Evolutionary conservation across 352 stramenopile genomes (phyloP).

Genomic region (Phytophthora litchii): DNA sequence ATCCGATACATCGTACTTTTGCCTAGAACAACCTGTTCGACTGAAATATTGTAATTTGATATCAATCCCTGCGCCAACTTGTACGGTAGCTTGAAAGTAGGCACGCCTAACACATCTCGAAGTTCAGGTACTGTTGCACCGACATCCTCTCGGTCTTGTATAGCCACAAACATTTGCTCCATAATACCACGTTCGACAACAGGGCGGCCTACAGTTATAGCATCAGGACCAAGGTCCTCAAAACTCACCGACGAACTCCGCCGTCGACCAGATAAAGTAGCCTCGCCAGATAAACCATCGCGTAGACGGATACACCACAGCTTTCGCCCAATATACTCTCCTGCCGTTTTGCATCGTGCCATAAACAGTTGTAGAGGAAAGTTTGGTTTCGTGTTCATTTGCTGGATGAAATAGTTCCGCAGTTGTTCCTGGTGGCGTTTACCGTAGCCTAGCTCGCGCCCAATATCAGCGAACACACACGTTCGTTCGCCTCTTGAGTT

Average conservation of each 20-base stretch:
- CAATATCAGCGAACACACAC: conserved; percentile 87
- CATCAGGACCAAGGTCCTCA: conserved; percentile 31
- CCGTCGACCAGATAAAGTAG: conserved; percentile 6
- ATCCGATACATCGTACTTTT: conserved; percentile 89
- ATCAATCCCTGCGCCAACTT: conserved; percentile 82
- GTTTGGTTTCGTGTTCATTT: conserved; percentile 56
- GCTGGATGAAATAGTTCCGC: conserved; percentile 83
- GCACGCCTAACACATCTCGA: conserved; percentile 75
- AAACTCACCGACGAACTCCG: conserved; percentile 18
- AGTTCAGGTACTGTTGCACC: conserved; percentile 83
- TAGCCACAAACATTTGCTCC: conserved; percentile 77
- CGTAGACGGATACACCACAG: conserved; percentile 79
- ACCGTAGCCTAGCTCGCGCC: conserved; percentile 73
- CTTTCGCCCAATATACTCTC: conserved; percentile 68
- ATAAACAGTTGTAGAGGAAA: conserved; percentile 86
- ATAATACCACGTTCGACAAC: conserved; percentile 79
- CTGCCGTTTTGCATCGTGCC: conserved; percentile 72
- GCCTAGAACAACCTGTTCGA: conserved; percentile 77
- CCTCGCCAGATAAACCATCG: conserved; percentile 14
- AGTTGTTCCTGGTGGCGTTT: conserved; percentile 85
- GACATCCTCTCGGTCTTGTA: conserved; percentile 50
- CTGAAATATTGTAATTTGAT: conserved; percentile 77
- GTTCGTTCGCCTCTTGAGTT: conserved; percentile 63
- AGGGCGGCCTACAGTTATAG: conserved; percentile 32
- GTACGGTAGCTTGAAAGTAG: conserved; percentile 86